Conservation (phyloP, 2,329 filamentous ascomycete genomes). For the Emmonsiellopsis sp. region DNA sequence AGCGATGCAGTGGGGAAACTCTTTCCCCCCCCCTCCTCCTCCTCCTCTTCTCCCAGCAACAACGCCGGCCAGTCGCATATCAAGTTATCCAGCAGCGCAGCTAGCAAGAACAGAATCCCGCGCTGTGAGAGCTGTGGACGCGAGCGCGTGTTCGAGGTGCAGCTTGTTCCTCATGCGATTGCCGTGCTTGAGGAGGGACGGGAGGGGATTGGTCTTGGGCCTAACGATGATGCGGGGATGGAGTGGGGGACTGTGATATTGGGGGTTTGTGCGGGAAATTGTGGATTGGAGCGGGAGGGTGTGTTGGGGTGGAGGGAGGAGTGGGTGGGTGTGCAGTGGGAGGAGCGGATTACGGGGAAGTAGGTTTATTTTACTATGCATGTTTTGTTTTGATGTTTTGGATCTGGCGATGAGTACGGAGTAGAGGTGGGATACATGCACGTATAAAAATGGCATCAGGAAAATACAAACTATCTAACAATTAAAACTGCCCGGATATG, state of each 20-base stretch:
- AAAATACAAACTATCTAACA: too few relatives aligned
- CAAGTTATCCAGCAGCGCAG: constrained; percentile 24
- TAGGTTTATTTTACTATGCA: background rate
- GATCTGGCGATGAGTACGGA: too few relatives aligned
- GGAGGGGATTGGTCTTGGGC: constrained; percentile 47
- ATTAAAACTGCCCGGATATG: too few relatives aligned
- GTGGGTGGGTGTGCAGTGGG: constrained; percentile 98
- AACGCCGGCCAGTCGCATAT: constrained; percentile 8
- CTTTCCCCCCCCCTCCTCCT: constrained; percentile 35
- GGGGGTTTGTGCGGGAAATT: constrained; percentile 75
- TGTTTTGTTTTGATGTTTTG: too few relatives aligned
- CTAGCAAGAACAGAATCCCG: constrained; percentile 49
- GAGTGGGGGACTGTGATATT: constrained; percentile 94
- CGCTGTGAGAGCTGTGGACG: constrained; percentile 68
- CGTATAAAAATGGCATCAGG: too few relatives aligned
- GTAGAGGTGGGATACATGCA: too few relatives aligned
- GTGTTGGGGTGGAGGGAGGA: constrained; percentile 78
- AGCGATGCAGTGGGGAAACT: constrained; percentile 63
- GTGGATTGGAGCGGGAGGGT: constrained; percentile 53
- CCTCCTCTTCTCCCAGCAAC: constrained; percentile 11
- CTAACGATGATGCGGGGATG: constrained; percentile 66
- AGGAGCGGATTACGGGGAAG: constrained; percentile 47
- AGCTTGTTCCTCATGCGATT: constrained; percentile 86
- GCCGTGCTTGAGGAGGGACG: constrained; percentile 73
- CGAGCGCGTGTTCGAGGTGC: constrained; percentile 76